Base-by-base conservation (phyloP, 2,329 filamentous ascomycete species). In the Trichophyton schoenleinii region DNA sequence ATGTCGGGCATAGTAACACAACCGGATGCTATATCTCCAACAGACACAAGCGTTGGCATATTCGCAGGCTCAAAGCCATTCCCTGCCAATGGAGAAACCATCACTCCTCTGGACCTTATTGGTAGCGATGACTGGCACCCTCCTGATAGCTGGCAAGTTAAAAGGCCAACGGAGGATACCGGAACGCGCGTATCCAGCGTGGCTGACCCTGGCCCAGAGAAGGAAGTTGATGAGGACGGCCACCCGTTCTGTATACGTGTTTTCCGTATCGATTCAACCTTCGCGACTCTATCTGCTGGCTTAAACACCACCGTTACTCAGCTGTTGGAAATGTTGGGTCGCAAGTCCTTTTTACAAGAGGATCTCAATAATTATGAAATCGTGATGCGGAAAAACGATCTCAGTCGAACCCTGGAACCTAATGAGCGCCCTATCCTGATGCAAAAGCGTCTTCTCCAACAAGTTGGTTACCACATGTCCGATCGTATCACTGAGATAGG, bases 111-210 rank as follows among this genome's bases (percentile, higher is more conserved):
- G 4, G 64, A 64, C 22, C 38, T 36, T 15, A 5, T 57, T 28
- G 31, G 41, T 58, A 74, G 71, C 44, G 85, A 86, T 1, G 83
- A 84, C 2, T 99, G 92, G 92, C 89, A 95, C 72, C 91, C 91
- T 2, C 92, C 94, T 0, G 92, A 97, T 72, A 96, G 91, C 71
- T 99, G 94, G 94, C 91, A 89, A 58, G 92, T 97, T 28, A 89
- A 88, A 67, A 86, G 85, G 62, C 75, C 78, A 44, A 68, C 69
- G 44, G 75, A 77, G 25, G 74, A 76, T 48, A 63, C 70, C n/a
- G 67, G 71, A 15, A 65, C 69, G 20, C 63, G 66, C 36, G 65
- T 74, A 25, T 83, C 82, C 6, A 87, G 92, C 60, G 41, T 48
- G 18, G 34, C 22, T 28, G 55, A 58, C 13, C 34, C 36, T 7